Base-by-base conservation (phyloP, 176 grass and related monocot genomes). In the Calamus simplicifolius region DNA sequence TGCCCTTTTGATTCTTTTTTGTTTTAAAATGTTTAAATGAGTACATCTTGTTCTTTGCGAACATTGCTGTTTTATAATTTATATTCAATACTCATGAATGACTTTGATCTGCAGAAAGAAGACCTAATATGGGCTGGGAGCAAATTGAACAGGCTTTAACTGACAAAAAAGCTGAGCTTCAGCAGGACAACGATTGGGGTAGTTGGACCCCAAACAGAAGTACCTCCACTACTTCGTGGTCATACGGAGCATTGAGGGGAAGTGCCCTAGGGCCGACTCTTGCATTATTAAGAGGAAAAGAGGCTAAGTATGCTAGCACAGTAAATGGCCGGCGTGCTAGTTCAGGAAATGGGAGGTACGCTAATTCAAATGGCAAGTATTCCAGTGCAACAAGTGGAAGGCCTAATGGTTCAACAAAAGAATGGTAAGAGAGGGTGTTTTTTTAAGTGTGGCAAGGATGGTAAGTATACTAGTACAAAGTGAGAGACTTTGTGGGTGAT, bases 181-280 rank as follows among this genome's bases (percentile, higher is more conserved):
- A 82, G 66, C 65, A 80, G 51, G 83, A 88, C 35, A 43, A 43
- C 73, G 83, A 83, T 26, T 87, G 86, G 81, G 81, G 55, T 57
- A 27, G 51, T 14, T 90, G 75, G 83, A 76, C 50, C 25, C 80
- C 66, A 74, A 87, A 82, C 19, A 72, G 31, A 27, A 50, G 1
- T 2, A 17, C 56, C 3, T 78, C 75, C 25, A 82, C 78, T 13
- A 76, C 83, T 29, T 79, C 87, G 49, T 88, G 92, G 81, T 91
- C 92, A 59, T 85, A 88, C 48, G 79, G 81, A 59, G 81, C 66
- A 6, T 59, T 88, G 43, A 82, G 93, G 66, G 80, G 87, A 64
- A 88, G 66, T 8, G 93, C 93, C 19, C 61, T 97, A 49, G 87
- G 93, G 8, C 93, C 93, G 4, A 91, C 93, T 6, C 27, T 88